phyloP scores from a whole-genome alignment of 2,329 filamentous ascomycete genomes.

The Fusarium siculi region DNA sequence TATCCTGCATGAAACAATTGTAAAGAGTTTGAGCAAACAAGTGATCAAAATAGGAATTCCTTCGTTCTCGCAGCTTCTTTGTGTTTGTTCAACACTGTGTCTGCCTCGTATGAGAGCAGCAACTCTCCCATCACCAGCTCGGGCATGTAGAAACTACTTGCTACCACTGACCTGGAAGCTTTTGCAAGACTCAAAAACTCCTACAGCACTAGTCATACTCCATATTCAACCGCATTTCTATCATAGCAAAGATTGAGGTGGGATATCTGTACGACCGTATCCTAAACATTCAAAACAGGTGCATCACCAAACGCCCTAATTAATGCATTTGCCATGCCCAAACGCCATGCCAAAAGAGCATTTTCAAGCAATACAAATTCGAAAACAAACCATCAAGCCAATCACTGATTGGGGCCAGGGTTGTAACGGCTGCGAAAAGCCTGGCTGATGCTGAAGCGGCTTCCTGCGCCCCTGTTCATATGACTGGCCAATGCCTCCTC shows the following conservation, averaged over 20 bases:
- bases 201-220: not conserved
- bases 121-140: not conserved
- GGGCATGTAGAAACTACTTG: not conserved
- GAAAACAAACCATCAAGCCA: not conserved
- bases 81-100: not conserved
- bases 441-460: conserved; percentile 74
- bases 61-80: not conserved
- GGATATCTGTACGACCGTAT: conserved; percentile 26
- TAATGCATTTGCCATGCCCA: conserved; percentile 34
- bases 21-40: not conserved
- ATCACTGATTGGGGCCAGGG: conserved; percentile 49
- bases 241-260: conserved; percentile 30
- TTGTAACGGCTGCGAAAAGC: conserved; percentile 72
- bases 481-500: conserved; percentile 78
- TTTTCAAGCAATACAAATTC: conserved; percentile 7
- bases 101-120: not conserved
- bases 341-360: conserved; percentile 38
- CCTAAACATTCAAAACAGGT: conserved; percentile 11
- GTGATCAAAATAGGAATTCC: not conserved
- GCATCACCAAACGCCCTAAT: conserved; percentile 38
- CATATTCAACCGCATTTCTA: conserved; percentile 1
- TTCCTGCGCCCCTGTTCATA: conserved; percentile 52
- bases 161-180: not conserved
- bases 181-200: not conserved
- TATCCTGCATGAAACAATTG: not conserved